Evolutionary conservation across 1,284 basidiomycete species (phyloP), one percentile per base, ranked within the genome.

Genomic region (Phellinidium pouzarii): DNA sequence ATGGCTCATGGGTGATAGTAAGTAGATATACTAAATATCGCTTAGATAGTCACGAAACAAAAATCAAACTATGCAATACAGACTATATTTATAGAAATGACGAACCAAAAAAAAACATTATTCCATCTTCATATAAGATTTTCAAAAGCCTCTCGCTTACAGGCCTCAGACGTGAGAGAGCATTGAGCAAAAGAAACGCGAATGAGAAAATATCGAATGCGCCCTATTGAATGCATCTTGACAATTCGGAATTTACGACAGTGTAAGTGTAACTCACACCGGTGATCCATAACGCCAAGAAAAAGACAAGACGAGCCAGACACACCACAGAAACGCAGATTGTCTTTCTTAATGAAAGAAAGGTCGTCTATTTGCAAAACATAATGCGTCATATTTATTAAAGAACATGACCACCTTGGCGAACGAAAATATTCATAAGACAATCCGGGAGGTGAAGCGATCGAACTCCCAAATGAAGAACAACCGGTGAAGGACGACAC

Each of bases 31-130:
- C 50, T 45, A 23, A 52, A 52, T 8, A 52, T 52, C 7, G 50
- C 46, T 43, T 52, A 26, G 12, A 38, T 23, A 6, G 5, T 22
- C 19, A 23, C 8, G 37, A 9, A 25, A 14, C 3, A 22, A 20
- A 40, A 20, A 19, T 25, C 48, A 40, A 20, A 19, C 23, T 36
- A 38, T 11, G 27, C 7, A 6, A 25, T 8, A 17, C 5, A 7
- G 14, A 40, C 4, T 12, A 38, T 37, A 38, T n/a, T 26, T 27
- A 14, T 22, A 48, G 23, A 14, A 3, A 14, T 34, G 23, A 49
- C 52, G 26, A 27, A 54, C 52, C 6, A 54, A 34, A 31, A 36
- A 54, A 49, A 41, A 49, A 54, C 12, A 54, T 44, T 17, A 54
- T 25, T 4, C 52, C 52, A 23, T 54, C 52, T 25, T 31, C 40